A percentile compares a stretch with the other conserved stretches of the same genome.
Conservation (phyloP, 257 asterid genomes). For the Echites panduratus region DNA sequence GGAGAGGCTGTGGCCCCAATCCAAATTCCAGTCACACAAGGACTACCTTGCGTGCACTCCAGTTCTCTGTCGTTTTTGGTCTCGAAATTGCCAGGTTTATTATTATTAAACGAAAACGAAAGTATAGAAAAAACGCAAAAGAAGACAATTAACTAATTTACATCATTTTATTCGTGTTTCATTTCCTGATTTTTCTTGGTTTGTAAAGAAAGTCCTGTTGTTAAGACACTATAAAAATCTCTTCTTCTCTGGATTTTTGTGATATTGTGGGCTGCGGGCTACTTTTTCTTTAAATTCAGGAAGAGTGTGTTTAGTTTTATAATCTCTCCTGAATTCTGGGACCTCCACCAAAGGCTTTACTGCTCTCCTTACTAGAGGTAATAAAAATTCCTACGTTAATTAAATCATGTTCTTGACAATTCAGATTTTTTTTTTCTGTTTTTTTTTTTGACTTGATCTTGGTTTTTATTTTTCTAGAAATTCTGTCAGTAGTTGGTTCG, state of each 20-base stretch:
- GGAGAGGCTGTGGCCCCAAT: too few species aligned
- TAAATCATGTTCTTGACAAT: not conserved
- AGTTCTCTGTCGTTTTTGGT: not conserved
- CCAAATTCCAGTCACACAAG: too few species aligned
- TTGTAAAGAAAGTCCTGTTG: constrained; percentile 19
- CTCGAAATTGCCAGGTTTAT: not conserved
- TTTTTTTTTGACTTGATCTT: not conserved
- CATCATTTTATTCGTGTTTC: constrained; percentile 2
- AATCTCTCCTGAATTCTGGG: constrained; percentile 28
- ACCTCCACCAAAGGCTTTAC: constrained; percentile 25
- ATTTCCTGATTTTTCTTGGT: constrained; percentile 23
- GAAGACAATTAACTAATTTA: constrained; percentile 8
- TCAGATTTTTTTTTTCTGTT: not conserved
- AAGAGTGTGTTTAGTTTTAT: not conserved
- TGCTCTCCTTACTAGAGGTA: constrained; percentile 25
- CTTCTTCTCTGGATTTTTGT: constrained; percentile 17
- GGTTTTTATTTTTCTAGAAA: not conserved
- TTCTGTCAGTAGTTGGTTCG: not conserved
- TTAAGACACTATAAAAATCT: constrained; percentile 23
- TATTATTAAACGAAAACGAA: not conserved
- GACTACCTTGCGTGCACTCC: constrained; percentile 16
- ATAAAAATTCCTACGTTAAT: not conserved
- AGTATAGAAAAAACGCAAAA: not conserved
- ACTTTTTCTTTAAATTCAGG: not conserved
- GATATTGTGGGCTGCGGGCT: not conserved